A percentile compares a stretch with the other conserved stretches of the same genome.
phyloP scores from a whole-genome alignment of 306 rosid species.

The Adenanthera pavonina region DNA sequence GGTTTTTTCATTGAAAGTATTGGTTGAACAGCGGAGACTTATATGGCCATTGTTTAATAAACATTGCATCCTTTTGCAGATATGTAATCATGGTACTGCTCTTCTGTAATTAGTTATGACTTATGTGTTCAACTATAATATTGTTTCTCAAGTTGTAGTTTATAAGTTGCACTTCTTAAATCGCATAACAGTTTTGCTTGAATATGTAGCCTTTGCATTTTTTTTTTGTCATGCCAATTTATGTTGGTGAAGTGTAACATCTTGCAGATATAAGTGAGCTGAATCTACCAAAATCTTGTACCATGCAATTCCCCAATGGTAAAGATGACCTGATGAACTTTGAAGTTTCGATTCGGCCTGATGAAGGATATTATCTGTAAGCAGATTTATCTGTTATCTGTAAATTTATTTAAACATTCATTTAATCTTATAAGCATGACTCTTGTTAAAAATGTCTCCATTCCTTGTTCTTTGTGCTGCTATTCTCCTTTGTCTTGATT shows the following conservation, averaged over 20 bases:
- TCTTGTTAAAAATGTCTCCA: slow-evolving; percentile 13
- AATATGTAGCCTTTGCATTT: not conserved
- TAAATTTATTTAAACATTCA: slow-evolving; percentile 5
- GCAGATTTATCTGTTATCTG: slow-evolving; percentile 39
- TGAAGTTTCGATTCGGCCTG: slow-evolving; percentile 91
- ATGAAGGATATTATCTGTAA: slow-evolving; percentile 91
- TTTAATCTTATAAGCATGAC: not conserved
- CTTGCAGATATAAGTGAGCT: slow-evolving; percentile 91
- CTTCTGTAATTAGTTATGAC: not conserved
- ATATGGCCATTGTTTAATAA: slow-evolving; percentile 4
- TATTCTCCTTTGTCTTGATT: not conserved
- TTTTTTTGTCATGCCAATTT: slow-evolving; percentile 25
- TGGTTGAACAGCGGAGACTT: not conserved
- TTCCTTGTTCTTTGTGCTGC: not conserved
- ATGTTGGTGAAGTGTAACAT: slow-evolving; percentile 33
- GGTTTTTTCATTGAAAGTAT: not conserved
- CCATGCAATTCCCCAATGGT: slow-evolving; percentile 84
- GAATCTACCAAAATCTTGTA: slow-evolving; percentile 86
- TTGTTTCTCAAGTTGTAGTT: not conserved
- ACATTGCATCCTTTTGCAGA: not conserved
- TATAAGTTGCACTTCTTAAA: not conserved
- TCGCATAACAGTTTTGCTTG: not conserved
- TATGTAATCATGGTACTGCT: slow-evolving; percentile 13
- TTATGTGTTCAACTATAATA: not conserved
- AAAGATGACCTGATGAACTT: slow-evolving; percentile 97